phyloP scores from a whole-genome alignment of 768 basidiomycete genomes.

The Amanita rubescens region DNA sequence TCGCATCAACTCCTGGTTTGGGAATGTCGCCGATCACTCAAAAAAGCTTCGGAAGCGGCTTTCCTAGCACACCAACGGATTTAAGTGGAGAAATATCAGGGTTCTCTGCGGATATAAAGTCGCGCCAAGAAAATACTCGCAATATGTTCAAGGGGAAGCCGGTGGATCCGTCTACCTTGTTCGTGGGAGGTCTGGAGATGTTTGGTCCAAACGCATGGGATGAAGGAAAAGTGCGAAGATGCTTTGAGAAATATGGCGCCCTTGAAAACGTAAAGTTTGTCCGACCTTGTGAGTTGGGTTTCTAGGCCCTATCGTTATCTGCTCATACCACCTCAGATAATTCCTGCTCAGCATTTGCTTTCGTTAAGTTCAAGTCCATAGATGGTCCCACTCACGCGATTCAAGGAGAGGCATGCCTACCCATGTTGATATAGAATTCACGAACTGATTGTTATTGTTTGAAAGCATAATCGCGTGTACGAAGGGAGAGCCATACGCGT shows the following conservation, averaged over 20 bases:
- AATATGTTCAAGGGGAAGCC: conserved; percentile 26
- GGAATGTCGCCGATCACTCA: conserved; percentile 44
- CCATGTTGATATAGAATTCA: neutral
- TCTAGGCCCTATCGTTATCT: neutral
- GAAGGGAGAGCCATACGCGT: conserved; percentile 71
- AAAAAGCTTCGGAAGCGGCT: conserved; percentile 39
- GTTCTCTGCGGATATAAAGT: conserved; percentile 19
- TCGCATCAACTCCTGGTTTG: conserved; percentile 32
- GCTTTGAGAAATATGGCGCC: conserved; percentile 60
- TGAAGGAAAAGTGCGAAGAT: conserved; percentile 47
- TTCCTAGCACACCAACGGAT: conserved; percentile 43
- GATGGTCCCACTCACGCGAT: conserved; percentile 65
- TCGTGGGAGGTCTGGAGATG: conserved; percentile 70
- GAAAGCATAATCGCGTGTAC: conserved; percentile 63
- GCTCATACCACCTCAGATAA: conserved; percentile 33
- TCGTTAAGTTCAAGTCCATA: conserved; percentile 61
- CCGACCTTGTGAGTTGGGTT: conserved; percentile 43
- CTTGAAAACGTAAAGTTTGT: conserved; percentile 62
- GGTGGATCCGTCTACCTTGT: conserved; percentile 62
- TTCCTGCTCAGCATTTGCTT: conserved; percentile 68
- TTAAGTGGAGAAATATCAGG: conserved; percentile 23
- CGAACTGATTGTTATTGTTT: neutral
- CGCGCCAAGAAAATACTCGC: conserved; percentile 16
- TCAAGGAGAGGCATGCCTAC: conserved; percentile 44
- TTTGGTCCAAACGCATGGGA: conserved; percentile 61